Evolutionary conservation across 768 basidiomycete species (phyloP).

Genomic region (Russula olivacea): DNA sequence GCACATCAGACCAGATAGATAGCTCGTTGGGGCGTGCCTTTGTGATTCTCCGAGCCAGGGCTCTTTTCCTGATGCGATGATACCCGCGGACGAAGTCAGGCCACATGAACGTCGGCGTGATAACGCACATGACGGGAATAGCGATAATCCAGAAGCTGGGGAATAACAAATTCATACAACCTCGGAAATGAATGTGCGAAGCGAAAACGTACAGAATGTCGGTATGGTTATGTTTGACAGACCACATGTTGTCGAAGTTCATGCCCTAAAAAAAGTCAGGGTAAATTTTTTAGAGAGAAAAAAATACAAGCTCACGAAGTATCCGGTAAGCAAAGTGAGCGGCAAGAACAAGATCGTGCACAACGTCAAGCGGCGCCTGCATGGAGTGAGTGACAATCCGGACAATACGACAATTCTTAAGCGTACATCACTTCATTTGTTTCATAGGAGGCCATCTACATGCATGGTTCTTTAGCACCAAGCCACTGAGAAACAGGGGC

Average conservation of each 20-base stretch:
- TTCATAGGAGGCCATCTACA: slow-evolving; percentile 62
- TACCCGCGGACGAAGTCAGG: slow-evolving; percentile 43
- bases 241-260: slow-evolving; percentile 55
- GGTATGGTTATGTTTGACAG: slow-evolving; percentile 35
- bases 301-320: slow-evolving; percentile 46
- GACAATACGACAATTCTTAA: slow-evolving; percentile 1
- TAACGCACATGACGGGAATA: slow-evolving; percentile 49
- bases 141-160: slow-evolving; percentile 63
- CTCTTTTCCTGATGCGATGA: slow-evolving; percentile 44
- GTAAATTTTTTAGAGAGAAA: background rate
- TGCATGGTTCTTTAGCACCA: slow-evolving; percentile 1
- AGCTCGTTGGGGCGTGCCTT: slow-evolving; percentile 29
- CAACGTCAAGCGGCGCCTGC: slow-evolving; percentile 57
- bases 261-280: slow-evolving; percentile 44
- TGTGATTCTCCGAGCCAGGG: slow-evolving; percentile 30
- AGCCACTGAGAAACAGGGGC: background rate
- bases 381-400: background rate
- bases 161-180: background rate
- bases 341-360: slow-evolving; percentile 69
- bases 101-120: slow-evolving; percentile 49
- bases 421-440: slow-evolving; percentile 70
- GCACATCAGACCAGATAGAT: background rate
- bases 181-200: background rate
- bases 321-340: slow-evolving; percentile 62
- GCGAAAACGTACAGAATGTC: slow-evolving; percentile 25